phyloP scores from a whole-genome alignment of 108 stramenopile genomes.

The Cyclotella baltica region DNA sequence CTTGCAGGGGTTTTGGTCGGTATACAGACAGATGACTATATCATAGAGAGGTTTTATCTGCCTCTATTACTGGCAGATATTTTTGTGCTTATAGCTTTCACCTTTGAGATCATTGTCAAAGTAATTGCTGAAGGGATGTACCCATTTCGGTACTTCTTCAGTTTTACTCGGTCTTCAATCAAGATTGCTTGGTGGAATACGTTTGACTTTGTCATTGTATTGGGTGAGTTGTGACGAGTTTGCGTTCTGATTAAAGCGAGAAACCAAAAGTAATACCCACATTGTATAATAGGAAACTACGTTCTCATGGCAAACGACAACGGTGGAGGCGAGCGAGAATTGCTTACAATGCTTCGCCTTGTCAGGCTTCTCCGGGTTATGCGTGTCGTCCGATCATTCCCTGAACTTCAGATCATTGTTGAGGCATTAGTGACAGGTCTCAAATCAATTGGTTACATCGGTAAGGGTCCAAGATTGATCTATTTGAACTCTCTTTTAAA shows the following conservation, averaged over 20 bases:
- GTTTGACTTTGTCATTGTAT: slow-evolving; percentile 46
- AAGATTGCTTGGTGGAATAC: slow-evolving; percentile 43
- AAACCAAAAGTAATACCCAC: too few relatives aligned
- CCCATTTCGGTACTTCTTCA: slow-evolving; percentile 43
- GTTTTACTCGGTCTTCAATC: slow-evolving; percentile 12
- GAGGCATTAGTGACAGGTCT: slow-evolving; percentile 35
- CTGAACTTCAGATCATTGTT: slow-evolving; percentile 42
- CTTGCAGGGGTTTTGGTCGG: slow-evolving; percentile 55
- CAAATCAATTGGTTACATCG: slow-evolving; percentile 41
- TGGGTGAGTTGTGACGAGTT: neutral
- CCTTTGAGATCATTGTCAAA: slow-evolving; percentile 39
- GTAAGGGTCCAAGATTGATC: neutral
- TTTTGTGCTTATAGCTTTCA: slow-evolving; percentile 19
- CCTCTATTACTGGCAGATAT: slow-evolving; percentile 2
- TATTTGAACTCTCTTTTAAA: neutral
- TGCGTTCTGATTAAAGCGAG: too few relatives aligned
- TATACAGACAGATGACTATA: slow-evolving; percentile 40
- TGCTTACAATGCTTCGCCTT: slow-evolving; percentile 44
- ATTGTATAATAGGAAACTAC: neutral
- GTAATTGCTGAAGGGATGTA: slow-evolving; percentile 35
- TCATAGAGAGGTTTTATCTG: neutral
- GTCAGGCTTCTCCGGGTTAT: slow-evolving; percentile 45
- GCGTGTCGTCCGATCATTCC: slow-evolving; percentile 49
- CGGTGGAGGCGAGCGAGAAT: too few relatives aligned
- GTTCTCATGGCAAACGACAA: neutral